Base-by-base conservation (phyloP, 2,329 filamentous ascomycete genomes). In the Nemania bipapillata region DNA sequence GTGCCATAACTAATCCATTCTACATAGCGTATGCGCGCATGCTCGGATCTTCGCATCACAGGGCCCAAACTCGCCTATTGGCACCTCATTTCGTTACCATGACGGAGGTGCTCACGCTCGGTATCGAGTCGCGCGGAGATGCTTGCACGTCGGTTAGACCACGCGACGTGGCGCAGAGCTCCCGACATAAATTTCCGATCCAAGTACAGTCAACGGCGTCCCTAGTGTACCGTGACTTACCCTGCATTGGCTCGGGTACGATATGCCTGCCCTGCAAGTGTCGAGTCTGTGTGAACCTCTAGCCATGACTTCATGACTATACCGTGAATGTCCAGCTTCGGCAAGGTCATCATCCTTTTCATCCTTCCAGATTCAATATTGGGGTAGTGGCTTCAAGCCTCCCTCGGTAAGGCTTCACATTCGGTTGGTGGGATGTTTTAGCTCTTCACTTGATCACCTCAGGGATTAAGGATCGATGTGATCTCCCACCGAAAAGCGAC, bases 91-190 rank as follows among this genome's bases (percentile, higher is more conserved):
- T 37, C 15, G 7, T 6, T 15, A 54, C 24, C 22, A 15, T 28
- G 8, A 55, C 37, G 35, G 32, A 52, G 8, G 8, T 26, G 11
- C 22, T 45, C 28, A 3, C 58, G 26, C 40, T 47, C 1, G 11
- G 4, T 35, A 54, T 28, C 22, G 17, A 28, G 17, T 45, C 7
- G 30, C n/a, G n/a, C 11, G 26, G 40, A 63, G 26, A 24, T 20
- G 20, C 11, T 55, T 55, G 15, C 20, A 17, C 3, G 24, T 11
- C 24, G 22, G 45, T n/a, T 26, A 28, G 9, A 22, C 35, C 37
- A 35, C 30, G 47, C 47, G 47, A 59, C 17, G 47, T 54, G 55
- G 63, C 55, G 47, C 20, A 54, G 20, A 59, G 26, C 47, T 59
- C 17, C 17, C n/a, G 15, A 11, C 47, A 22, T 22, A 26, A 35